Percentiles rank a stretch among this genome's conserved stretches.
phyloP scores from a whole-genome alignment of 2,329 filamentous ascomycete genomes.

The Geosmithia flava region DNA sequence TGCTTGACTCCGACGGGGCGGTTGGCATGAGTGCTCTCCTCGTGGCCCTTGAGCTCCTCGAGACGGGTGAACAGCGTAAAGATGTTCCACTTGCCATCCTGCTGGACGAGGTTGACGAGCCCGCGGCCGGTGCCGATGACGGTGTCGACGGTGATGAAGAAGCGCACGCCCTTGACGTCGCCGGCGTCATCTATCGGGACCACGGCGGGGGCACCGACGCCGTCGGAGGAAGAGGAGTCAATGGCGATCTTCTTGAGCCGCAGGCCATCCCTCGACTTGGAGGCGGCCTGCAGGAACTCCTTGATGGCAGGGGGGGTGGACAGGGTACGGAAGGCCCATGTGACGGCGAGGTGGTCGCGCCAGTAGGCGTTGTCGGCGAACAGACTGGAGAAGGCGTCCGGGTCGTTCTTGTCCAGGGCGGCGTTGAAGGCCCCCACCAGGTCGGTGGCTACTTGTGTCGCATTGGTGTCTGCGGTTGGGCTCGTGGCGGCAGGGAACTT shows the following conservation, averaged over 20 bases:
- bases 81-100: constrained; percentile 40
- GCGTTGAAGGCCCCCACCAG: constrained; percentile 27
- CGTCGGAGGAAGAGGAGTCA: constrained; percentile 32
- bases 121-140: constrained; percentile 42
- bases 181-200: constrained; percentile 34
- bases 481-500: constrained; percentile 22
- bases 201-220: constrained; percentile 27
- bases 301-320: constrained; percentile 23
- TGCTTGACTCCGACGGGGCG: constrained; percentile 45
- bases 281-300: constrained; percentile 20
- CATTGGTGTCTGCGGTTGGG: constrained; percentile 15
- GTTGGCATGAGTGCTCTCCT: constrained; percentile 32
- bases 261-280: constrained; percentile 20
- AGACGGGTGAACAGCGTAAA: constrained; percentile 53
- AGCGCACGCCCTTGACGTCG: constrained; percentile 38
- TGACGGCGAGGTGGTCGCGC: constrained; percentile 39
- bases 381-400: constrained; percentile 18
- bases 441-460: constrained; percentile 18
- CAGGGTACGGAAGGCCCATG: constrained; percentile 37
- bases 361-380: constrained; percentile 30
- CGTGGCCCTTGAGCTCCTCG: constrained; percentile 36
- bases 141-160: constrained; percentile 42
- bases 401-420: constrained; percentile 20
- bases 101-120: constrained; percentile 35
- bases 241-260: constrained; percentile 29